Conservation (phyloP, 768 basidiomycete species). For the Leccinum obscurum region DNA sequence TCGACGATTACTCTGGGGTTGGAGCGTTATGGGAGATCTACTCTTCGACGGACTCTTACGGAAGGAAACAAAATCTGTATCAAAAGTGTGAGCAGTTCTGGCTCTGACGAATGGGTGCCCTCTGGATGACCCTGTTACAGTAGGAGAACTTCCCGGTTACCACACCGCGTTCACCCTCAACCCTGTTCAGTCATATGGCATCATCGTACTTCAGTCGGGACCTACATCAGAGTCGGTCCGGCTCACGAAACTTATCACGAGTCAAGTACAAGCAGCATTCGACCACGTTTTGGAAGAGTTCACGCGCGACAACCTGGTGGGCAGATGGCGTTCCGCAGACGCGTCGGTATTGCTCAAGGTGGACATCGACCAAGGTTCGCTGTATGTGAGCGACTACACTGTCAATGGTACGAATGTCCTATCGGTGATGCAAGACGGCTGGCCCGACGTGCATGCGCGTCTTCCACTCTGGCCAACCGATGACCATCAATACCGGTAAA, state of each 20-base stretch:
- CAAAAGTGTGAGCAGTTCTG: conserved; percentile 1
- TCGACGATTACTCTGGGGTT: conserved; percentile 37
- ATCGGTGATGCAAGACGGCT: conserved; percentile 27
- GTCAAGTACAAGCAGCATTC: conserved; percentile 37
- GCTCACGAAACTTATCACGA: conserved; percentile 35
- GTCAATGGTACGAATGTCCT: conserved; percentile 39
- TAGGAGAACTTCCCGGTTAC: conserved; percentile 40
- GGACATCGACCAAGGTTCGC: conserved; percentile 31
- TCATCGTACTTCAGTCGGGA: conserved; percentile 43
- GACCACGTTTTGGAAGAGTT: conserved; percentile 32
- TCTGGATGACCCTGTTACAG: conserved; percentile 23
- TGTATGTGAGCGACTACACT: conserved; percentile 32
- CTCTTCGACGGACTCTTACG: conserved; percentile 31
- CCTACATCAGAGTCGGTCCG: conserved; percentile 32
- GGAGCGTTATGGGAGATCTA: conserved; percentile 47
- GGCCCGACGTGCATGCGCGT: conserved; percentile 3
- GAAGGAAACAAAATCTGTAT: conserved; percentile 36
- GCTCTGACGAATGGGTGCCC: background rate
- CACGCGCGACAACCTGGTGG: conserved; percentile 30
- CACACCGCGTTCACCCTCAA: conserved; percentile 42
- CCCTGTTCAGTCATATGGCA: conserved; percentile 41
- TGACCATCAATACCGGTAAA: conserved; percentile 41
- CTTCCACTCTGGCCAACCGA: conserved; percentile 38
- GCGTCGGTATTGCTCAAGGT: conserved; percentile 28
- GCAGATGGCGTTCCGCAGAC: conserved; percentile 36